phyloP scores from a whole-genome alignment of 257 asterid genomes.

The Nemophila menziesii region DNA sequence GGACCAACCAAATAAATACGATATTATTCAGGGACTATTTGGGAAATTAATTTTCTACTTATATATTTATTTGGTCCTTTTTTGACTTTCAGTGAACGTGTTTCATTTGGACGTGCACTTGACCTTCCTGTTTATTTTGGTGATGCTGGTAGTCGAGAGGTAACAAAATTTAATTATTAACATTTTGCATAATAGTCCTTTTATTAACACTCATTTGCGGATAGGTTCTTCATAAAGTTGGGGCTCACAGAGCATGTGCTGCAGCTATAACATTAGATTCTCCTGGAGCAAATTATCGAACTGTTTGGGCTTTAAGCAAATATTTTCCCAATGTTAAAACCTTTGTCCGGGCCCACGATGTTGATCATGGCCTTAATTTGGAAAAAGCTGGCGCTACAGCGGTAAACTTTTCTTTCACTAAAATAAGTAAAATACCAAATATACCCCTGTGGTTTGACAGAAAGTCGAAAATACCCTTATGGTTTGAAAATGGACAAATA shows the following conservation, averaged over 20 bases:
- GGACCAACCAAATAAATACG: no score
- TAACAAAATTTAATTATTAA: slow-evolving; percentile 19
- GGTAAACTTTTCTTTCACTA: slow-evolving; percentile 31
- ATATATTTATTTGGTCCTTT: slow-evolving; percentile 6
- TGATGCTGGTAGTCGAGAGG: slow-evolving; percentile 99
- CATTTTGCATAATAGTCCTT: slow-evolving; percentile 6
- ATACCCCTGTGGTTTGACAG: no score
- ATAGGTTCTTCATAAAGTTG: slow-evolving; percentile 96
- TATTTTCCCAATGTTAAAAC: slow-evolving; percentile 91
- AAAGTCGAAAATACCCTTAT: no score
- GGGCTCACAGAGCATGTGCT: slow-evolving; percentile 98
- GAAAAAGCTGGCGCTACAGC: slow-evolving; percentile 99
- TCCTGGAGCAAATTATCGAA: slow-evolving; percentile 98
- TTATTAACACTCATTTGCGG: slow-evolving; percentile 13
- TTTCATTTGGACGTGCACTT: slow-evolving; percentile 89
- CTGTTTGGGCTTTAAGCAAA: slow-evolving; percentile 99
- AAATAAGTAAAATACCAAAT: no score
- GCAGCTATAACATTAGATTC: slow-evolving; percentile 94
- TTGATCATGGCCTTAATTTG: slow-evolving; percentile 91
- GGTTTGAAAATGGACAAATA: no score
- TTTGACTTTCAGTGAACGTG: slow-evolving; percentile 69
- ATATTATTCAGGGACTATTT: no score
- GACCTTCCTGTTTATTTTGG: slow-evolving; percentile 99
- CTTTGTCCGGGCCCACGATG: slow-evolving; percentile 98
- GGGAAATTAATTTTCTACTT: not conserved